Percentiles rank a stretch among this genome's conserved stretches.
Evolutionary conservation across 345 rosid genomes (phyloP).

Genomic region (Boechera divaricarpa): DNA sequence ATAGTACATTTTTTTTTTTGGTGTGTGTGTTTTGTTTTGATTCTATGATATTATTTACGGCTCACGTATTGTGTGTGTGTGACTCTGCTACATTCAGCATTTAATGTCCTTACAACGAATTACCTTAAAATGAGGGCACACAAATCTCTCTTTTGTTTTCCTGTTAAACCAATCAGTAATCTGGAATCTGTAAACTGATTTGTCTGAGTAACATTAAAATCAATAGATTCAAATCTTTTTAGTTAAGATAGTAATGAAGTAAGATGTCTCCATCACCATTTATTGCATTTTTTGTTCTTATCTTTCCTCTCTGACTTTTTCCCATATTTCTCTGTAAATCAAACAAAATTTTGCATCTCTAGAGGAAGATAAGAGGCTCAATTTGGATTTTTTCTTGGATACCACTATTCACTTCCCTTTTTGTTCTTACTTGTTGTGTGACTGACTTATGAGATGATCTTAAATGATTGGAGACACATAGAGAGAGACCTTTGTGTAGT

Average conservation of each 20-base stretch:
- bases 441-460: conserved; percentile 29
- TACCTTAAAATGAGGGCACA: conserved; percentile 44
- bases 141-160: background rate
- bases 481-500: conserved; percentile 23
- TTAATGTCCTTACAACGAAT: conserved; percentile 38
- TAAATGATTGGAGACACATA: conserved; percentile 29
- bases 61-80: conserved; percentile 41
- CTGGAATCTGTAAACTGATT: conserved; percentile 26
- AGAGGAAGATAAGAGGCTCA: conserved; percentile 35
- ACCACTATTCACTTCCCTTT: conserved; percentile 42
- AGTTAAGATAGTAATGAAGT: conserved; percentile 18
- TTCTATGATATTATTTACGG: conserved; percentile 2
- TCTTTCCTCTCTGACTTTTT: conserved; percentile 45
- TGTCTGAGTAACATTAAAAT: conserved; percentile 18
- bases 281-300: conserved; percentile 42
- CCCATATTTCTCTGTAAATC: conserved; percentile 34
- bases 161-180: conserved; percentile 1
- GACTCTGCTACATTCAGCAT: conserved; percentile 42
- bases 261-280: conserved; percentile 43
- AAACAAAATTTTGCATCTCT: conserved; percentile 19
- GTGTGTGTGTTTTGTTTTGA: conserved; percentile 20
- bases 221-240: background rate
- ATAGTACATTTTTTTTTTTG: background rate
- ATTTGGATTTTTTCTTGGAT: conserved; percentile 32
- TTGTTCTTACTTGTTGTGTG: conserved; percentile 34